phyloP scores from a whole-genome alignment of 1,284 basidiomycete genomes.

The Salmacisia buchloeana region DNA sequence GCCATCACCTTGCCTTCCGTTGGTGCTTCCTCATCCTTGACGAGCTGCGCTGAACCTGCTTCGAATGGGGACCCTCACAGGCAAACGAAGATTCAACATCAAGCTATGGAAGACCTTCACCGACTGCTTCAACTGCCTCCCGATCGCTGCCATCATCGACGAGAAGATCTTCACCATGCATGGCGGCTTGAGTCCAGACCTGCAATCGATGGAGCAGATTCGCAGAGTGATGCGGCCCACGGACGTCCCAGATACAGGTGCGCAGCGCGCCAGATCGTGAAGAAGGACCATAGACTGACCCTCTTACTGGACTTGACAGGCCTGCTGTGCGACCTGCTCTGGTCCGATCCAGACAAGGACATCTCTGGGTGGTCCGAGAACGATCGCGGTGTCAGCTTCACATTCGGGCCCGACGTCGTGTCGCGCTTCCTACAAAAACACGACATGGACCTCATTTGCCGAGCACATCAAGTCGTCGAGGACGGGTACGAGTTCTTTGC shows the following conservation, averaged over 20 bases:
- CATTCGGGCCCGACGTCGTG: slow-evolving; percentile 97
- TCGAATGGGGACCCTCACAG: slow-evolving; percentile 52
- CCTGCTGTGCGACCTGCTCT: slow-evolving; percentile 88
- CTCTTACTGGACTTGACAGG: slow-evolving; percentile 53
- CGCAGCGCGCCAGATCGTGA: not conserved
- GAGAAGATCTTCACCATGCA: slow-evolving; percentile 91
- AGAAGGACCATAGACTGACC: not conserved
- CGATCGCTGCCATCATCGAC: slow-evolving; percentile 92
- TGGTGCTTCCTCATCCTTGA: not conserved
- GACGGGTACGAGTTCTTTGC: slow-evolving; percentile 99
- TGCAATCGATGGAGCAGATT: slow-evolving; percentile 99
- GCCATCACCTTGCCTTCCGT: not conserved
- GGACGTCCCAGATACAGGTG: slow-evolving; percentile 96
- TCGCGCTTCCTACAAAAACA: slow-evolving; percentile 94
- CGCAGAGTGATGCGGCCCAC: slow-evolving; percentile 97
- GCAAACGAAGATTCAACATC: slow-evolving; percentile 96
- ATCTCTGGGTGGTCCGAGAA: slow-evolving; percentile 99
- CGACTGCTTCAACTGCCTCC: slow-evolving; percentile 91
- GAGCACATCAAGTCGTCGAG: slow-evolving; percentile 98
- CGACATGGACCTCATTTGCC: slow-evolving; percentile 98
- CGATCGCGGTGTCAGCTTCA: slow-evolving; percentile 94
- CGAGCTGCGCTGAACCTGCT: not conserved
- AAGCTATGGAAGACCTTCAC: slow-evolving; percentile 98
- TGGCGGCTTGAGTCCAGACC: slow-evolving; percentile 84
- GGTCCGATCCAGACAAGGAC: slow-evolving; percentile 99